These are phyloP conservation scores for Ophiostoma pallidulum DNA, from an alignment of 2,329 filamentous ascomycete genomes.

Conservation along the genomic window DNA sequence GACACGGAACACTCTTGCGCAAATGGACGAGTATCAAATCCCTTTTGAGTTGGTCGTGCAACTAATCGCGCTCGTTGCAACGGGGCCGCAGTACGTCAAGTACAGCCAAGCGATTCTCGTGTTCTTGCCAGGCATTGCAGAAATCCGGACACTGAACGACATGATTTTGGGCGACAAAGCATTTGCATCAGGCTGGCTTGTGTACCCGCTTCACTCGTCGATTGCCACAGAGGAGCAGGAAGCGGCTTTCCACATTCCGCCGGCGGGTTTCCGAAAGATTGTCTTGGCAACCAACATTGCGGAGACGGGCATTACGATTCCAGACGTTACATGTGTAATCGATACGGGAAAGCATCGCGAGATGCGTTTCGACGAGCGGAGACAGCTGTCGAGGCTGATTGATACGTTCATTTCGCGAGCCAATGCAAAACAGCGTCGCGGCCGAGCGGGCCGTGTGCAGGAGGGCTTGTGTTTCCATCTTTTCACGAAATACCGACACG, in stretches of 20 bases:
- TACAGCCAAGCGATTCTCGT: conserved; percentile 91
- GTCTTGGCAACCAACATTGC: conserved; percentile 97
- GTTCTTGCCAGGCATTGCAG: conserved; percentile 88
- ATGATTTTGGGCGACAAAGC: conserved; percentile 66
- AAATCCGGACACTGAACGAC: conserved; percentile 83
- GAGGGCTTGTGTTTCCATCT: conserved; percentile 92
- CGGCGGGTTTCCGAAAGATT: conserved; percentile 76
- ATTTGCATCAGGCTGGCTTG: conserved; percentile 69
- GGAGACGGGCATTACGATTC: conserved; percentile 96
- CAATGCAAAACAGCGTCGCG: conserved; percentile 90
- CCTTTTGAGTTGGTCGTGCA: conserved; percentile 80
- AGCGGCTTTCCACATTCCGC: conserved; percentile 78
- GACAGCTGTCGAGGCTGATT: conserved; percentile 81
- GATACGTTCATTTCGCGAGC: conserved; percentile 93
- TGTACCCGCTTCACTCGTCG: conserved; percentile 86
- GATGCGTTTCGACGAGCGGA: conserved; percentile 90
- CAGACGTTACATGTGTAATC: conserved; percentile 92
- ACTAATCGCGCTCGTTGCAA: conserved; percentile 67
- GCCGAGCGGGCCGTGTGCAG: conserved; percentile 90
- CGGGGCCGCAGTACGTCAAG: conserved; percentile 50
- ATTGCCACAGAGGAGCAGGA: conserved; percentile 97
- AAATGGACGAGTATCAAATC: conserved; percentile 84
- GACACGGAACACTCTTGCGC: conserved; percentile 64
- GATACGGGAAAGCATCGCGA: conserved; percentile 96
- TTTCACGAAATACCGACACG: conserved; percentile 83